These are phyloP conservation scores for Colletotrichum sp. DNA, from an alignment of 2,329 filamentous ascomycete species.

Conservation along the genomic window DNA sequence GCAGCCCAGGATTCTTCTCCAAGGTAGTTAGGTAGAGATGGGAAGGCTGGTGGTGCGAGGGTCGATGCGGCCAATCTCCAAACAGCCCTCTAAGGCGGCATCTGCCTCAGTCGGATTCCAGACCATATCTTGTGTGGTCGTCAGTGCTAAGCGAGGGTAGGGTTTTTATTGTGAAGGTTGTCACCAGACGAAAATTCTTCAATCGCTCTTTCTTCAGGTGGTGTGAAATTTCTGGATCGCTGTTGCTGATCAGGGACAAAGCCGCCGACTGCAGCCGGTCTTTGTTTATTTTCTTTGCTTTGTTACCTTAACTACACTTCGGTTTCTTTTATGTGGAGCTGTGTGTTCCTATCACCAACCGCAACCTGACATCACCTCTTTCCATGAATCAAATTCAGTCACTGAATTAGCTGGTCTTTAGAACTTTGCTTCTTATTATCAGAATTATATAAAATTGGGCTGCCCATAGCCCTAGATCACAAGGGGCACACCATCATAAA, in stretches of 20 bases:
- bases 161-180: not conserved
- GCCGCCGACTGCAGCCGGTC: not conserved
- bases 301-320: too few relatives aligned
- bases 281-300: not conserved
- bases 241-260: not conserved
- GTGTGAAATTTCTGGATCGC: not conserved
- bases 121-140: not conserved
- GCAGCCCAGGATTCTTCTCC: not conserved
- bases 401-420: accelerated
- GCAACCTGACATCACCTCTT: too few relatives aligned
- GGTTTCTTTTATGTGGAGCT: not conserved
- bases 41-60: not conserved
- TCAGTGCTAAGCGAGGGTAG: not conserved
- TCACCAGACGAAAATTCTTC: not conserved
- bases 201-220: not conserved
- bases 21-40: not conserved
- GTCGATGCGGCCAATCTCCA: not conserved
- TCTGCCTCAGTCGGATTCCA: not conserved
- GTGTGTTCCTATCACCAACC: not conserved
- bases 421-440: accelerated
- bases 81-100: not conserved
- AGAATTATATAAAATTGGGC: not conserved
- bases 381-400: not conserved
- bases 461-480: not conserved
- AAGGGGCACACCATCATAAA: not conserved